A percentile compares a stretch with the other conserved stretches of the same genome.
phyloP scores from a whole-genome alignment of 306 rosid genomes.

The Vigna nakashimae region DNA sequence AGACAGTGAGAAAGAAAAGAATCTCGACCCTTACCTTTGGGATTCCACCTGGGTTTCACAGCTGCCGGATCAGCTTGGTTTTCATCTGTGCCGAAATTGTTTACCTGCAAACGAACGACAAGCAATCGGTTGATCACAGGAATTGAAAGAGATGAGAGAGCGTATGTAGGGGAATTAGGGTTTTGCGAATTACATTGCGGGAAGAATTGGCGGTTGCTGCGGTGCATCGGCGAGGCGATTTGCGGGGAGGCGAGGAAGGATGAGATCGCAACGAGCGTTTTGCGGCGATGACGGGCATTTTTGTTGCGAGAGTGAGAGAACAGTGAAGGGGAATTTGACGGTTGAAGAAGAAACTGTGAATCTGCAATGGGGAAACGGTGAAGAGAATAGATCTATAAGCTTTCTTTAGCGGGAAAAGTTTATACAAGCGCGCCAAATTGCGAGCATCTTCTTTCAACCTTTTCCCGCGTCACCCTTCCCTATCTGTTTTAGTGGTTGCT shows the following conservation, averaged over 20 bases:
- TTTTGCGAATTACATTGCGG: constrained; percentile 34
- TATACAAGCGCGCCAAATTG: neutral
- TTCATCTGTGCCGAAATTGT: constrained; percentile 28
- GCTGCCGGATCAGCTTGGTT: constrained; percentile 32
- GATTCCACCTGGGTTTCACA: constrained; percentile 66
- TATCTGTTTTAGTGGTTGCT: no score
- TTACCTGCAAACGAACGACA: constrained; percentile 48
- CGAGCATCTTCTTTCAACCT: neutral
- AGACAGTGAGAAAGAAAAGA: neutral
- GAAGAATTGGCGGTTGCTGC: constrained; percentile 40
- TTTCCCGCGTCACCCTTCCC: constrained; percentile 35
- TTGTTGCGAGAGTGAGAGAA: neutral
- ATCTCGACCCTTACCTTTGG: constrained; percentile 56
- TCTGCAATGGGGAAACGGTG: neutral
- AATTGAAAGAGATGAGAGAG: neutral
- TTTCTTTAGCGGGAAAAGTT: constrained; percentile 38
- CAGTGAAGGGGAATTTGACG: neutral
- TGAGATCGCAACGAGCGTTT: constrained; percentile 41
- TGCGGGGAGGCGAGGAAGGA: constrained; percentile 47
- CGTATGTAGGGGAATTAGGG: neutral
- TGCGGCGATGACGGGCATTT: constrained; percentile 40
- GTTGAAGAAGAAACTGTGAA: neutral
- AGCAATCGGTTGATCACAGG: neutral
- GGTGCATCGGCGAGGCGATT: constrained; percentile 57
- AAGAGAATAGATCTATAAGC: neutral